Evolutionary conservation across 164 flowering plant species (phyloP).

Genomic region (Malania oleifera): DNA sequence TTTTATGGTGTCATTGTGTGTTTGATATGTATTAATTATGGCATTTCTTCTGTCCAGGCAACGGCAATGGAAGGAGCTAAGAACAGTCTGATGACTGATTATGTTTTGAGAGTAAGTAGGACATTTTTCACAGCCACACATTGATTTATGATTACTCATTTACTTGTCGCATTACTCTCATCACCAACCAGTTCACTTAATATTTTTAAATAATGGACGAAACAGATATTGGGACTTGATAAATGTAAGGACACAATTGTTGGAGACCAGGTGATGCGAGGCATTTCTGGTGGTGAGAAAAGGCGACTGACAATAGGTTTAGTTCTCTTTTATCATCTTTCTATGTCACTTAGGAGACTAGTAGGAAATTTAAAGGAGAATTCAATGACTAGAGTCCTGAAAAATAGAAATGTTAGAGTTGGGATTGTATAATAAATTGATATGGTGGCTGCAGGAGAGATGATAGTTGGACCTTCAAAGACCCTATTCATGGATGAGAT

Average conservation of each 20-base stretch:
- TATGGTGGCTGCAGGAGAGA: no score
- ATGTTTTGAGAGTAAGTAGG: conserved; percentile 69
- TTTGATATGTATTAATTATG: no score
- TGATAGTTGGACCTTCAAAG: conserved; percentile 98
- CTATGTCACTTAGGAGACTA: no score
- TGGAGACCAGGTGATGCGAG: conserved; percentile 86
- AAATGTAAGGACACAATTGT: conserved; percentile 85
- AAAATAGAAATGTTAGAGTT: no score
- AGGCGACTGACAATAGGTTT: conserved; percentile 95
- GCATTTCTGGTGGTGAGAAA: conserved; percentile 94
- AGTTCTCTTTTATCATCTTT: neutral
- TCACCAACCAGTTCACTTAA: no score
- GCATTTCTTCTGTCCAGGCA: conserved; percentile 37
- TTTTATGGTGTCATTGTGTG: no score
- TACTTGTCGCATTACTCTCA: no score
- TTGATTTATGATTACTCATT: no score
- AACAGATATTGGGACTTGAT: conserved; percentile 85
- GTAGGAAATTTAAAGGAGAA: no score
- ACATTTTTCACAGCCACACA: neutral
- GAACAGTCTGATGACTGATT: conserved; percentile 86
- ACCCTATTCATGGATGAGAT: conserved; percentile 96
- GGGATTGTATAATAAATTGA: no score
- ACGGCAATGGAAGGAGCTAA: conserved; percentile 81
- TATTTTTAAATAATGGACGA: no score
- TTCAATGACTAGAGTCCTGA: no score